A percentile compares a stretch with the other conserved stretches of the same genome.
phyloP scores from a whole-genome alignment of 148 eudicot species.

The Cornus florida region DNA sequence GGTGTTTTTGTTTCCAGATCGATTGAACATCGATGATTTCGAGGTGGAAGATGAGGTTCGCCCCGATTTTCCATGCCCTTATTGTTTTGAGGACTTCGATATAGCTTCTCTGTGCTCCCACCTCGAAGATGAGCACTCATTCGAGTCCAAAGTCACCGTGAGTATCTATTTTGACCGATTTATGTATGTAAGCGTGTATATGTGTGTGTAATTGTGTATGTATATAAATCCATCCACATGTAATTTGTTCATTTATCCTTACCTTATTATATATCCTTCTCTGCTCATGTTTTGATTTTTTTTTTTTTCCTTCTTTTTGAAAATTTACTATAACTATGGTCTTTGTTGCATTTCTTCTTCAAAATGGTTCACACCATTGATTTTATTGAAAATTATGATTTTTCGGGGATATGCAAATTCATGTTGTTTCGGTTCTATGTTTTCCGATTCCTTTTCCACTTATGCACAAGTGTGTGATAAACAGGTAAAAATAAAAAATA shows the following conservation, averaged over 20 bases:
- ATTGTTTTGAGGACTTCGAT: constrained; percentile 87
- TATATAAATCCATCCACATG: neutral
- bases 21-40: constrained; percentile 72
- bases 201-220: neutral
- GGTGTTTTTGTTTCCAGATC: constrained; percentile 46
- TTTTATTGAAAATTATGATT: neutral
- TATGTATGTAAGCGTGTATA: neutral
- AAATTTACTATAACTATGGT: neutral
- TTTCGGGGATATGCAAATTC: neutral
- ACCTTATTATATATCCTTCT: neutral
- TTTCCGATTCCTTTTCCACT: neutral
- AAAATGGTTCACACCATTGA: neutral
- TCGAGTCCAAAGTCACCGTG: constrained; percentile 71
- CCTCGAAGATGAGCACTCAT: constrained; percentile 86
- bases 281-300: neutral
- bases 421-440: neutral
- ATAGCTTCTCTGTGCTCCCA: constrained; percentile 75
- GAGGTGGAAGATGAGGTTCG: constrained; percentile 80
- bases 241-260: neutral
- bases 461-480: neutral
- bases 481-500: neutral
- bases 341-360: neutral
- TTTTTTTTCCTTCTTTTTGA: neutral
- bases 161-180: constrained; percentile 21
- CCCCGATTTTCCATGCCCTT: constrained; percentile 82